phyloP scores from a whole-genome alignment of 139 green algal genomes.

The Dunaliella primolecta region DNA sequence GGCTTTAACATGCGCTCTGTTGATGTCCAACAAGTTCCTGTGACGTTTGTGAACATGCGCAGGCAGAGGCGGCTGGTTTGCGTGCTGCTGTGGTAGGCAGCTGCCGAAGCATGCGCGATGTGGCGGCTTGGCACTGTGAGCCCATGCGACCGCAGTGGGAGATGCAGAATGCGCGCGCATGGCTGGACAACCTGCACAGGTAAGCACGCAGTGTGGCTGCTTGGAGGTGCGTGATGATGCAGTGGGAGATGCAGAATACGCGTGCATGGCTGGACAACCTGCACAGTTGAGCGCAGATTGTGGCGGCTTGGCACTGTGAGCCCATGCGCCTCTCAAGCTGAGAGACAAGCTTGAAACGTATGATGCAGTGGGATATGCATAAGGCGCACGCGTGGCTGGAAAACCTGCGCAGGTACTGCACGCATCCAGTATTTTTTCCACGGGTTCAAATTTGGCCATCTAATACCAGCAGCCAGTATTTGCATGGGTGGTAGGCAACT shows the following conservation, averaged over 20 bases:
- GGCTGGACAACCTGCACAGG: slow-evolving; percentile 4
- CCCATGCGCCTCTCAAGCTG: too few species aligned
- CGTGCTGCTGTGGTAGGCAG: background rate
- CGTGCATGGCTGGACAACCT: background rate
- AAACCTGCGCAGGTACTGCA: background rate
- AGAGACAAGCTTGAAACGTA: background rate
- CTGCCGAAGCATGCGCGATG: slow-evolving; percentile 5
- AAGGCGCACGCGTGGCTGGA: background rate
- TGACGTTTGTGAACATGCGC: too few species aligned
- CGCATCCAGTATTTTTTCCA: too few species aligned
- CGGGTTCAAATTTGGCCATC: too few species aligned
- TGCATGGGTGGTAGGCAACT: too few species aligned
- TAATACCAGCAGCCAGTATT: too few species aligned
- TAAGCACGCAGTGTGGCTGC: background rate
- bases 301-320: slow-evolving; percentile 22
- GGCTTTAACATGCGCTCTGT: too few species aligned
- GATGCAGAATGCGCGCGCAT: slow-evolving; percentile 1
- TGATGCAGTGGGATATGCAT: background rate
- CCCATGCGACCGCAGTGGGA: slow-evolving; percentile 13
- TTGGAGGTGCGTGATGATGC: background rate
- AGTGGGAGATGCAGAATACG: slow-evolving; percentile 17
- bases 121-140: slow-evolving; percentile 22
- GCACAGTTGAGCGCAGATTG: slow-evolving; percentile 5
- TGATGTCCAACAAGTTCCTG: too few species aligned
- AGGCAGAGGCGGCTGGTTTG: background rate